phyloP scores from a whole-genome alignment of 306 rosid genomes.

The Cyclanthera cordifolia region DNA sequence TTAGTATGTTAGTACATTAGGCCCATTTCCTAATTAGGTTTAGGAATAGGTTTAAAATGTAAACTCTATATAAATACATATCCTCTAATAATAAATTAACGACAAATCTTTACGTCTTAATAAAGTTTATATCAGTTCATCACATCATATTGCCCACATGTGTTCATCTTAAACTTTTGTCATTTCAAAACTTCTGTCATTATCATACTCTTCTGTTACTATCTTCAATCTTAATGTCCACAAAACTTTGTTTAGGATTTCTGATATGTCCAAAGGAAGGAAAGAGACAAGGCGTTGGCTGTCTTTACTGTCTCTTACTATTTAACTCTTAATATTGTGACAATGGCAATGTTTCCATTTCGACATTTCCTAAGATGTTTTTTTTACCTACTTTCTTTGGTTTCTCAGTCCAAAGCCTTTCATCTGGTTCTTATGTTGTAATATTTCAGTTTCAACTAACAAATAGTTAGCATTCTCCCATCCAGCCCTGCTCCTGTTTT shows the following conservation, averaged over 20 bases:
- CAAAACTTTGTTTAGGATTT: neutral
- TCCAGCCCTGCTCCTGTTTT: neutral
- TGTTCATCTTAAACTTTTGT: too few relatives aligned
- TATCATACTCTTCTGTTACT: neutral
- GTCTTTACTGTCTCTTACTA: neutral
- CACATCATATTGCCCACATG: too few relatives aligned
- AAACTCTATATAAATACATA: too few relatives aligned
- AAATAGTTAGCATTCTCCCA: neutral
- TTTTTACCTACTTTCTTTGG: neutral
- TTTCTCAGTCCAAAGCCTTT: conserved; percentile 4
- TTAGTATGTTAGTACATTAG: too few relatives aligned
- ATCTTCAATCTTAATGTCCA: neutral
- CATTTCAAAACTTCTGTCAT: neutral
- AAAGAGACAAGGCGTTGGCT: neutral
- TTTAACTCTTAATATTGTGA: neutral
- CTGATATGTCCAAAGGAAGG: neutral
- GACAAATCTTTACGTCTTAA: too few relatives aligned
- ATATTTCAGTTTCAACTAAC: neutral
- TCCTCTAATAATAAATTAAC: too few relatives aligned
- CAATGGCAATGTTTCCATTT: neutral
- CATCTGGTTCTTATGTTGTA: neutral
- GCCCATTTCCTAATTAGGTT: too few relatives aligned
- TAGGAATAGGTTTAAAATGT: too few relatives aligned
- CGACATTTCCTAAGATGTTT: conserved; percentile 9
- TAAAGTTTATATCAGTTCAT: too few relatives aligned